Evolutionary conservation across 73 alveolate species (phyloP), one percentile per base, ranked within the genome.

Genomic region (Paramecium biaurelia): DNA sequence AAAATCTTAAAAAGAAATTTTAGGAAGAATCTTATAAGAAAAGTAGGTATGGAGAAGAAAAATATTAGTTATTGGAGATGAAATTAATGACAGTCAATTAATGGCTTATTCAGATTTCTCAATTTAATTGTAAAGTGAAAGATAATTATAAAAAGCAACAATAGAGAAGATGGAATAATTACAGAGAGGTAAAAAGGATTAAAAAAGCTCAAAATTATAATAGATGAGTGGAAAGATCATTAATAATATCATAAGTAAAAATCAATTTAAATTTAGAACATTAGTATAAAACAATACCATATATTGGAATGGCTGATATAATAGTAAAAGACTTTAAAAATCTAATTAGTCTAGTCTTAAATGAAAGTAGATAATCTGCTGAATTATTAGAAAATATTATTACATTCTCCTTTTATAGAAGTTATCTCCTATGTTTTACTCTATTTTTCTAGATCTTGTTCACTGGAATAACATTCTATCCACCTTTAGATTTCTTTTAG

Each of bases 311-410:
- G 20, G 37, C 76, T 5, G 90, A 79, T 43, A 42, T 79, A 6
- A 18, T 79, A 7, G 90, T 79, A 0, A 79, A 79, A 47, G 45
- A 79, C 18, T 43, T 1, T 43, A 20, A 14, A 20, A 42, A 42
- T 41, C 21, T 79, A 7, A 18, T 47, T 4, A n/a, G 30, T 14
- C 5, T 79, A 45, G 42, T 79, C 1, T 23, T 79, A 10, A 14
- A 41, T 79, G 90, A 79, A 79, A 24, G 76, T 26, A 79, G 74
- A 43, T 3, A 30, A 5, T 41, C 45, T n/a, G 90, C 90, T 1
- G 90, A 79, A 45, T 79, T 79, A 4, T 45, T 79, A 15, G 90
- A 79, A 23, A 79, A 79, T 79, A 24, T 79, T 20, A 79, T 79
- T 1, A 79, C 45, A 14, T 47, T 30, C 47, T 32, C 90, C 9